Conservation (phyloP, 352 stramenopile genomes). For the Phytopythium cucurbitacearum region DNA sequence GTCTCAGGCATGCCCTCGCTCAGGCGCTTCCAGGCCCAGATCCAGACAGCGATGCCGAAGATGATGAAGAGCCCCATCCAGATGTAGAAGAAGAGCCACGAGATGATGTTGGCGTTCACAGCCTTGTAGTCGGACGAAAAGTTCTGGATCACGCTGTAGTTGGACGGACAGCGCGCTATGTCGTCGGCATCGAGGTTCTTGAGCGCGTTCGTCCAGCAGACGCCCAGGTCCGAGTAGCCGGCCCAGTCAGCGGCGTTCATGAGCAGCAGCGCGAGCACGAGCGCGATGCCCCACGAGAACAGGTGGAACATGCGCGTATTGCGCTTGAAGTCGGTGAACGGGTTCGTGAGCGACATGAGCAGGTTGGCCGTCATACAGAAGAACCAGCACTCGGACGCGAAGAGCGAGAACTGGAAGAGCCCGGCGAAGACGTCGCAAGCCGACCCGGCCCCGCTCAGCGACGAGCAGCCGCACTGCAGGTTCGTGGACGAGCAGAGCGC, state of each 20-base stretch:
- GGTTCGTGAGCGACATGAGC: constrained; percentile 84
- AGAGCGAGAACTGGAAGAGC: constrained; percentile 82
- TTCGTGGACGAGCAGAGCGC: constrained; percentile 67
- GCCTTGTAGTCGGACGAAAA: constrained; percentile 63
- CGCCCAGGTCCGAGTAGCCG: constrained; percentile 80
- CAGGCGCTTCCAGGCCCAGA: constrained; percentile 84
- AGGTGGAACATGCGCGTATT: constrained; percentile 84
- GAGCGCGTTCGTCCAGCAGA: constrained; percentile 86
- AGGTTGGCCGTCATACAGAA: constrained; percentile 89
- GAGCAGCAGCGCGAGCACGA: constrained; percentile 62
- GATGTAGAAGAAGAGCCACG: constrained; percentile 86
- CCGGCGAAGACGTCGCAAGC: constrained; percentile 76
- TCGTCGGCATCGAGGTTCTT: constrained; percentile 47
- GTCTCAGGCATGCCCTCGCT: constrained; percentile 87
- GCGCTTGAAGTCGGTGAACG: constrained; percentile 88
- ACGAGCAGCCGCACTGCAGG: constrained; percentile 74
- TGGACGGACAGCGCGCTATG: constrained; percentile 16
- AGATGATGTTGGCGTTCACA: constrained; percentile 85
- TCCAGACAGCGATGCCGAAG: constrained; percentile 75
- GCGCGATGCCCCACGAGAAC: constrained; percentile 70
- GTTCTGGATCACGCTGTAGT: constrained; percentile 55
- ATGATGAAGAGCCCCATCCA: constrained; percentile 84
- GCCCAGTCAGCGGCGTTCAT: constrained; percentile 75
- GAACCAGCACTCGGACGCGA: constrained; percentile 86
- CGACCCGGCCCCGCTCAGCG: constrained; percentile 24